Base-by-base conservation (phyloP, 1,284 basidiomycete genomes). In the Rhodotorula sp. region DNA sequence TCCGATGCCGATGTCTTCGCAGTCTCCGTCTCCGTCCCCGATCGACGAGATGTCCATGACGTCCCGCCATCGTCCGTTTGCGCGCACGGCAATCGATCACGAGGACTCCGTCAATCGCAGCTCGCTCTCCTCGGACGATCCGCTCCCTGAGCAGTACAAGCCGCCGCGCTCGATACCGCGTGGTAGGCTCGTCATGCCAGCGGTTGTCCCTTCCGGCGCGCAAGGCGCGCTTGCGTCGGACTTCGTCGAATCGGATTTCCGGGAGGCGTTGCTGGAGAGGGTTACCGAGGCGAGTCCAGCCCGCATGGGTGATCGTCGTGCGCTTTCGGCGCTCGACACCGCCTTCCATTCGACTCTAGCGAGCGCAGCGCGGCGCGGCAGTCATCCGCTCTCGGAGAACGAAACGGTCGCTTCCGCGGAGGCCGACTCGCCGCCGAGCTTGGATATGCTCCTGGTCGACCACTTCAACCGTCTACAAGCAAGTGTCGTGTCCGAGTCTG, bases 81-180 rank as follows among this genome's bases (percentile, higher is more conserved):
- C 26, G 23, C 34, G 56, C 56, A 26, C 29, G 58, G 26, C 52
- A 8, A 43, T 23, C 5, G 64, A n/a, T 8, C 31, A n/a, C 14
- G 31, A 21, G 4, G 67, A 61, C 21, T 26, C 20, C 0, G 61
- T 48, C 12, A 58, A 64, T 15, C 49, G 43, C 21, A 68, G 67
- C 58, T 46, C 59, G 21, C 16, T 54, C 3, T 64, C 62, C 1
- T n/a, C 58, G 46, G 69, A 71, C 43, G 65, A 71, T 47, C 65
- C 69, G 52, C 58, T 71, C 8, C 69, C 69, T 0, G 62, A 63
- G 48, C 69, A 71, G 52, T 71, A 68, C 58, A 58, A 57, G 6
- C 67, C 67, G 7, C 1, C 31, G 2, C 62, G 52, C 1, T 39
- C 51, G 8, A 39, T 29, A 7, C 14, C 58, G 1, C 39, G 26